Evolutionary conservation across 768 basidiomycete genomes (phyloP), one percentile per base, ranked within the genome.

Genomic region (Lactifluus rugatus): DNA sequence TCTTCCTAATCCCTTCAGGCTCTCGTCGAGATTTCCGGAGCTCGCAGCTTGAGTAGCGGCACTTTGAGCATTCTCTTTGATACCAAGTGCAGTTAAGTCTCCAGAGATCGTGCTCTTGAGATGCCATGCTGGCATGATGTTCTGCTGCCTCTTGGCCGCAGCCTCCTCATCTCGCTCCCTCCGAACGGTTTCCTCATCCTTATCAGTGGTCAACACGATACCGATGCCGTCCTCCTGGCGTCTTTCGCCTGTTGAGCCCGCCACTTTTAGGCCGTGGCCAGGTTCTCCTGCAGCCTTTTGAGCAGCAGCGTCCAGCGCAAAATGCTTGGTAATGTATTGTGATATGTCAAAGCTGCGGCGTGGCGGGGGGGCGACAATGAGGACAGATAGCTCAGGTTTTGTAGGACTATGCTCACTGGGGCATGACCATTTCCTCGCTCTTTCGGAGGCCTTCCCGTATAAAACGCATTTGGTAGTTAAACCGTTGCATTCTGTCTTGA

Each of bases 21-120:
- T 82, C 58, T 88, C 85, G 66, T 90, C 89, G 64, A 56, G 65
- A 58, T 37, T 62, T 57, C 58, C 64, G 52, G 64, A 44, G 58
- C 66, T 13, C 68, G 66, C 53, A 10, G 56, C 64, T 26, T 78
- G 78, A 25, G 76, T 71, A 56, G 25, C 48, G 6, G 59, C 39
- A 13, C 13, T 55, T 16, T 84, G 74, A n/a, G 80, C 82, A 61
- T 70, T 81, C 68, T 89, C 87, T 65, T 83, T 81, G 57, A 89
- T 79, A 19, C 93, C 92, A 41, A 94, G 76, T 21, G 90, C 87
- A 0, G 95, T 96, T 60, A 93, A 74, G 64, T 94, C 88, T 9
- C 93, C 93, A 3, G 92, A 85, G 60, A 99, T 92, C 2, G 96
- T 99, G 68, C 92, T 94, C 71, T 91, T 89, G 64, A 93, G 79